Conservation (phyloP, 352 stramenopile species). For the Phytophthora crassamura region DNA sequence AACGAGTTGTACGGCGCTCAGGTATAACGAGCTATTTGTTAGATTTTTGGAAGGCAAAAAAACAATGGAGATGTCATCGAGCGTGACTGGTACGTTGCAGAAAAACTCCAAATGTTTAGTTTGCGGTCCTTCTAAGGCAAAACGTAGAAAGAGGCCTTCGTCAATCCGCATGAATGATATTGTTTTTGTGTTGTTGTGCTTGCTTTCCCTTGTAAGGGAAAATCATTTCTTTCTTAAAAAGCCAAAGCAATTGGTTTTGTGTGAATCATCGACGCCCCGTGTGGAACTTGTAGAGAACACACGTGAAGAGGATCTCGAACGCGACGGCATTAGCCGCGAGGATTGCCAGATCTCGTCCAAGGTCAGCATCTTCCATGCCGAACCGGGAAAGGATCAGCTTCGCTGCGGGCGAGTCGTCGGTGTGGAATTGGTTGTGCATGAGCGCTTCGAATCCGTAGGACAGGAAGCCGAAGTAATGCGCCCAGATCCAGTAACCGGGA, state of each 20-base stretch:
- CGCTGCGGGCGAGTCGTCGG: slow-evolving; percentile 10
- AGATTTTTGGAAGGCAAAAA: too few species aligned
- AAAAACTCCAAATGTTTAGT: too few species aligned
- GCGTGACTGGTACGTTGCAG: too few species aligned
- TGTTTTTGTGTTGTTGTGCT: too few species aligned
- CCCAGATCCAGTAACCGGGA: slow-evolving; percentile 76
- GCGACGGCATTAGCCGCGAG: slow-evolving; percentile 47
- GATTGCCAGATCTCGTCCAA: slow-evolving; percentile 54
- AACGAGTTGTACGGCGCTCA: too few species aligned
- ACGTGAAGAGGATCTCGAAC: slow-evolving; percentile 56
- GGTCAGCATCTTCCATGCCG: slow-evolving; percentile 55
- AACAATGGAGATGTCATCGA: too few species aligned
- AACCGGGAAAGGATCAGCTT: slow-evolving; percentile 42
- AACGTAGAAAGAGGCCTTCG: too few species aligned
- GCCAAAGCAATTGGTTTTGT: too few species aligned
- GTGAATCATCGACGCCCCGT: slow-evolving; percentile 25
- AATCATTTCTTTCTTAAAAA: slow-evolving; percentile 8
- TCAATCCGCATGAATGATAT: too few species aligned
- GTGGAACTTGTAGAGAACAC: slow-evolving; percentile 41
- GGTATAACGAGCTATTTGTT: too few species aligned
- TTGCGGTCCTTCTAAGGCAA: too few species aligned
- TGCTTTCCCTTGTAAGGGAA: too few species aligned
- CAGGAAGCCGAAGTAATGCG: slow-evolving; percentile 84
- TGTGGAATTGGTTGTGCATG: slow-evolving; percentile 79
- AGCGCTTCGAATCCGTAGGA: slow-evolving; percentile 83